These are phyloP conservation scores for Lasiodiplodia citricola DNA, from an alignment of 2,329 filamentous ascomycete genomes.

Conservation along the genomic window DNA sequence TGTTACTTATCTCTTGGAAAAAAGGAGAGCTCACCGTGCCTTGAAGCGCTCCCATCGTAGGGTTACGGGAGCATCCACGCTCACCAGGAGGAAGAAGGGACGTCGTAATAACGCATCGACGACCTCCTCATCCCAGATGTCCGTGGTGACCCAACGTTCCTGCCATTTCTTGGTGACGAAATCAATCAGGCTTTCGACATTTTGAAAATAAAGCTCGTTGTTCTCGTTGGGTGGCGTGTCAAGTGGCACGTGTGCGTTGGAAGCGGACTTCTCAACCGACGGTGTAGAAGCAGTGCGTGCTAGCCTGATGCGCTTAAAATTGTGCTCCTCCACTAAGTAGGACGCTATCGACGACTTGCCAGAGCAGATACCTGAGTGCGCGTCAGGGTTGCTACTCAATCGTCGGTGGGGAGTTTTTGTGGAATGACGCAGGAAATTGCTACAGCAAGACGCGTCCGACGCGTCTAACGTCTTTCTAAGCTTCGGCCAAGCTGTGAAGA, in stretches of 20 bases:
- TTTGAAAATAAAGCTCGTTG: constrained; percentile 47
- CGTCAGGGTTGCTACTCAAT: background rate
- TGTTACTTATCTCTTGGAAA: background rate
- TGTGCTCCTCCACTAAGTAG: constrained; percentile 83
- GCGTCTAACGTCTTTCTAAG: background rate
- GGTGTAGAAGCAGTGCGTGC: constrained; percentile 45
- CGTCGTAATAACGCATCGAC: constrained; percentile 78
- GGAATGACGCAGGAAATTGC: background rate
- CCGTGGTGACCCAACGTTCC: constrained; percentile 82
- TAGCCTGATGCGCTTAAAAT: constrained; percentile 76
- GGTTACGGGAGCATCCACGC: constrained; percentile 86
- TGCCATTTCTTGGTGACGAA: constrained; percentile 87
- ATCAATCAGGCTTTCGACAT: constrained; percentile 73
- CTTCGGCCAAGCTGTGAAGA: background rate
- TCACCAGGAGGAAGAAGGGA: constrained; percentile 92
- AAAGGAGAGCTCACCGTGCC: constrained; percentile 48
- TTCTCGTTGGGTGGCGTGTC: constrained; percentile 22
- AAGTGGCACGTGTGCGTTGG: constrained; percentile 42
- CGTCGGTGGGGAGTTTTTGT: background rate
- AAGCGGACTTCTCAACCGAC: constrained; percentile 49
- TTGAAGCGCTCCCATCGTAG: constrained; percentile 83
- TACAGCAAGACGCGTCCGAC: constrained; percentile 17
- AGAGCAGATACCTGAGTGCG: constrained; percentile 77
- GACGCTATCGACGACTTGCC: constrained; percentile 90
- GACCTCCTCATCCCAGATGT: constrained; percentile 74